These are phyloP conservation scores for Reutealis trisperma DNA, from an alignment of 345 rosid genomes.

Conservation along the genomic window DNA sequence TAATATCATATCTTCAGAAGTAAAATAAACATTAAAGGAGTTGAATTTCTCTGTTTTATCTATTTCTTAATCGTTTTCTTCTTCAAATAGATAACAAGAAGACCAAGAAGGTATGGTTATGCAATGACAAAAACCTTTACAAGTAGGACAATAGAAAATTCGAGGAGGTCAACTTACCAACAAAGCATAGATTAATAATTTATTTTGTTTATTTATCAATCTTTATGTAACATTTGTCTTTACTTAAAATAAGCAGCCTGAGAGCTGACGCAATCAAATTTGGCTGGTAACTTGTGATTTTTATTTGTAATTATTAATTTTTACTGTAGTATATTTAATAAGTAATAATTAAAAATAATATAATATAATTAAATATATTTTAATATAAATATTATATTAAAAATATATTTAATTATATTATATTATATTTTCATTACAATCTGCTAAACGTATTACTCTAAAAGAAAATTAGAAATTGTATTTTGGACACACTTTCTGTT, in stretches of 20 bases:
- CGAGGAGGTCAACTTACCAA: background rate
- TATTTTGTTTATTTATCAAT: background rate
- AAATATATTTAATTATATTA: too few relatives aligned
- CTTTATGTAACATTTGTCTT: conserved; percentile 15
- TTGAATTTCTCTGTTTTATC: background rate
- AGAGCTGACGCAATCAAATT: conserved; percentile 15
- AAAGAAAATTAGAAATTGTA: background rate
- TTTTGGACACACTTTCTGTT: background rate
- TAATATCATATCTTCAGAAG: background rate
- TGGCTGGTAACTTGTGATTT: background rate
- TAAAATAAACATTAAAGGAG: background rate
- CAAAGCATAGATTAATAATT: conserved; percentile 1
- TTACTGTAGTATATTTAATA: too few relatives aligned
- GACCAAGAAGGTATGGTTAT: background rate
- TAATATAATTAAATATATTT: too few relatives aligned
- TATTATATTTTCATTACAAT: too few relatives aligned
- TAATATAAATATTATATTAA: too few relatives aligned
- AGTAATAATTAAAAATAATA: too few relatives aligned
- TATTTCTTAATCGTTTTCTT: background rate
- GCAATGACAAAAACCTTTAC: background rate
- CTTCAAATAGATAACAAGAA: background rate
- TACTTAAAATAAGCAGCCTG: conserved; percentile 14
- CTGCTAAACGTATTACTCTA: too few relatives aligned
- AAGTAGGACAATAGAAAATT: background rate
- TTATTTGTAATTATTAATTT: background rate